Percentiles rank a stretch among this genome's conserved stretches.
Evolutionary conservation across 306 rosid genomes (phyloP).

Genomic region (Boehmeria nivea): DNA sequence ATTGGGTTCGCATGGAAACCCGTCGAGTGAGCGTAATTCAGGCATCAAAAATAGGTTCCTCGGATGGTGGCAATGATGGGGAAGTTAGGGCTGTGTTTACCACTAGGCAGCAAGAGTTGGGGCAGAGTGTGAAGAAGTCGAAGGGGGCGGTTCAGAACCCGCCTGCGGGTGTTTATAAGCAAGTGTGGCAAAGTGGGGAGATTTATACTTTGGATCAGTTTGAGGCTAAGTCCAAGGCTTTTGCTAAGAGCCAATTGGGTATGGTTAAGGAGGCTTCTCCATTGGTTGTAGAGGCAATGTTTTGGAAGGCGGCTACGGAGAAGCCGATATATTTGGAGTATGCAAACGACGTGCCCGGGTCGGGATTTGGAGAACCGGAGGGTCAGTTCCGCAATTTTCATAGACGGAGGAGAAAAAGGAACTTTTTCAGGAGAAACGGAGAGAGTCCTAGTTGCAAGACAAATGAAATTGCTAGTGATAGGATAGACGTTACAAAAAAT

Average conservation of each 20-base stretch:
- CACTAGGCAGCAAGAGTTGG: conserved; percentile 93
- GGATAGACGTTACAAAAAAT: conserved; percentile 18
- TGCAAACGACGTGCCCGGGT: conserved; percentile 98
- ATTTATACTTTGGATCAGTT: conserved; percentile 83
- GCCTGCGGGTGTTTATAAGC: conserved; percentile 56
- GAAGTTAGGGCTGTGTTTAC: conserved; percentile 76
- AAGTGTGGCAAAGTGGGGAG: conserved; percentile 99
- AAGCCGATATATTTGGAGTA: conserved; percentile 91
- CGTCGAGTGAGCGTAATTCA: conserved; percentile 23
- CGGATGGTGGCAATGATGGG: conserved; percentile 45
- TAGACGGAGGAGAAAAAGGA: conserved; percentile 70
- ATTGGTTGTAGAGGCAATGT: conserved; percentile 70
- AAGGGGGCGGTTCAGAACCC: conserved; percentile 53
- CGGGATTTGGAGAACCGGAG: conserved; percentile 81
- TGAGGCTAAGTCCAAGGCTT: conserved; percentile 77
- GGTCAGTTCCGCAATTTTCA: conserved; percentile 56
- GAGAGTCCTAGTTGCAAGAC: conserved; percentile 39
- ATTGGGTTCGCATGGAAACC: conserved; percentile 36
- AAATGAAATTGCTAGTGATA: conserved; percentile 24
- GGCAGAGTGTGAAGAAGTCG: conserved; percentile 50
- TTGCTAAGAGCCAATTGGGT: conserved; percentile 54
- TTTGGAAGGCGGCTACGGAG: conserved; percentile 92
- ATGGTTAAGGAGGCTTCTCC: conserved; percentile 70
- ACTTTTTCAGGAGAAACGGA: conserved; percentile 56
- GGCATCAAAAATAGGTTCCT: conserved; percentile 23